Base-by-base conservation (phyloP, 1,139 yeast species). In the Meyerozyma smithsonii region DNA sequence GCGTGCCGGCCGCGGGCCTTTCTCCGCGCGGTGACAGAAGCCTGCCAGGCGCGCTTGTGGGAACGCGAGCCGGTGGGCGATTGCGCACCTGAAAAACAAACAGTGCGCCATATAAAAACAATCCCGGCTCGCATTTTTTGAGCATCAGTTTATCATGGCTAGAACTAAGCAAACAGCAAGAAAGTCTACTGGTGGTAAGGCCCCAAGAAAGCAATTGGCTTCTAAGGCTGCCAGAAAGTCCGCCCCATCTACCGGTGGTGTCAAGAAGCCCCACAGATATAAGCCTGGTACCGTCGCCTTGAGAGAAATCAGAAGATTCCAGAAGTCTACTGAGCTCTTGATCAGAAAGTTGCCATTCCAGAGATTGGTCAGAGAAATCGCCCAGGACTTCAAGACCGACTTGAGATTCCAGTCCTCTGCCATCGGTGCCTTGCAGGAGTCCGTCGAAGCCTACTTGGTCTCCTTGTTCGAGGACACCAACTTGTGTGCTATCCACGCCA, bases 251-350 rank as follows among this genome's bases (percentile, higher is more conserved):
- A 82, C 96, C 53, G 97, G 97, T 69, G 97, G 97, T 83, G 97
- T 90, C 69, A 90, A 90, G 90, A 90, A 90, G 81, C 97, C 97
- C 57, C 97, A 90, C 88, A 88, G 97, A 85, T 90, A 89, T 79
- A 90, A 89, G 92, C 97, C 97, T 71, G 97, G 97, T 89, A 90
- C 97, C 65, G 97, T 90, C 64, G 97, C 97, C 61, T 85, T 90
- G 68, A 90, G 97, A 85, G 97, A 90, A 79, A 90, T 90, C 66
- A 88, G 97, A 84, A 88, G 97, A 79, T 90, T 90, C 82, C 97
- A 90, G 79, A 90, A 90, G 75, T 86, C 96, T 51, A 90, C 97
- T 62, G 97, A 90, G 74, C 79, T 90, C 47, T 81, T 90, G 69
- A 89, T 90, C 74, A 88, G 97, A 83, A 89, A 90, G 77, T 81